Conservation (phyloP, 2,329 filamentous ascomycete species). For the Pestalotiopsis sp. region DNA sequence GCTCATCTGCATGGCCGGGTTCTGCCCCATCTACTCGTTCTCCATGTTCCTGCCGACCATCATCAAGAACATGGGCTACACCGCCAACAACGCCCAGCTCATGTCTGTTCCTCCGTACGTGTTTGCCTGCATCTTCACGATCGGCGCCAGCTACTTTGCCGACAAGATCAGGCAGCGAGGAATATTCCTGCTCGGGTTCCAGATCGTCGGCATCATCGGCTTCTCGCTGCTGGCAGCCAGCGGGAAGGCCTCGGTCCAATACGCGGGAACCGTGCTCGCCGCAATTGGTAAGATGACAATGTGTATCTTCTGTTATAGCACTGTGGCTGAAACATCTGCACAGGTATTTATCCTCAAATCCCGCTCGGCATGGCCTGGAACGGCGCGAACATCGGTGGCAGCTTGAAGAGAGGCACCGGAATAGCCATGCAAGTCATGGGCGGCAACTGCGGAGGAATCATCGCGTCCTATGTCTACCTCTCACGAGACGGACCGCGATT, state of each 20-base stretch:
- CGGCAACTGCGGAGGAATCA: constrained; percentile 55
- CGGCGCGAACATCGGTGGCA: constrained; percentile 59
- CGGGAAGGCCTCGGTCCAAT: constrained; percentile 43
- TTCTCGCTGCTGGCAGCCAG: constrained; percentile 43
- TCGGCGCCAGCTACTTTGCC: constrained; percentile 46
- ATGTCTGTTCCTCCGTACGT: constrained; percentile 66
- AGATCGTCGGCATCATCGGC: constrained; percentile 46
- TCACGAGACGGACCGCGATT: constrained; percentile 39
- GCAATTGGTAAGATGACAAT: constrained; percentile 34
- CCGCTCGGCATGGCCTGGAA: constrained; percentile 59
- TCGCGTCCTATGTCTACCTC: constrained; percentile 46
- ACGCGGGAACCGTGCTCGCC: constrained; percentile 49
- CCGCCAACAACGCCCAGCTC: constrained; percentile 57
- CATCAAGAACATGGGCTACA: constrained; percentile 54
- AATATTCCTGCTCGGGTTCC: constrained; percentile 45
- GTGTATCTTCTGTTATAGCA: background rate
- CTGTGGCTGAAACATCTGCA: background rate
- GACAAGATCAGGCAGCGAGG: constrained; percentile 32
- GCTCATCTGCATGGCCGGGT: constrained; percentile 63
- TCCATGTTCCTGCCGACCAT: constrained; percentile 65
- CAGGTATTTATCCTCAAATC: constrained; percentile 55
- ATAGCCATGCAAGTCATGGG: constrained; percentile 58
- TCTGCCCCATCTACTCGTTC: constrained; percentile 61
- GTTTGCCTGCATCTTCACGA: constrained; percentile 55
- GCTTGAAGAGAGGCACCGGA: constrained; percentile 55